Evolutionary conservation across 140 eudicot species (phyloP), one percentile per base, ranked within the genome.

Genomic region (Cichorium intybus): DNA sequence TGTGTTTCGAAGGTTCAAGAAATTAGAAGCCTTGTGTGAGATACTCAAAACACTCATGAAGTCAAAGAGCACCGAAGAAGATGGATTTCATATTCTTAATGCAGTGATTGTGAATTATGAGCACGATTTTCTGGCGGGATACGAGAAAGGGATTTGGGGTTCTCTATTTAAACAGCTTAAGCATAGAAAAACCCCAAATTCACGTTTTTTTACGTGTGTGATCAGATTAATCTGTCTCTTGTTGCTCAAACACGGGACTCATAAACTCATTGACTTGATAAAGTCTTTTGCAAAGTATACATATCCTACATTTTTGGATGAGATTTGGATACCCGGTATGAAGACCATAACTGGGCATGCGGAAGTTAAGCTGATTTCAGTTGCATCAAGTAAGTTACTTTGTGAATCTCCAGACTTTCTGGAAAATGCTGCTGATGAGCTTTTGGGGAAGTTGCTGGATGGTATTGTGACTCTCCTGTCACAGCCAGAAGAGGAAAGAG

Each of bases 71-170:
- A 82, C 95, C 24, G 97, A 84, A 28, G 96, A 87, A 37, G 95
- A 85, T 41, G 96, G 91, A 4, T 91, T 87, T 85, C 81, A 85
- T 77, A 87, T 91, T 80, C 87, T 90, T 21, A 91, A 91, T 73
- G 79, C 91, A 16, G 71, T 91, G 65, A 75, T 91, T 24, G 95
- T 87, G 60, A 87, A 91, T 75, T 91, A 87, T 71, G 87, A 87
- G 18, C 82, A 85, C 51, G 87, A 91, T 76, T 95, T 87, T 26
- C 60, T 91, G 43, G 79, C 72, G 4, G 81, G 82, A 23, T 80
- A 77, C 77, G 69, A 84, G 72, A 49, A 68, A 69, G 74, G 75
- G 20, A 85, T 91, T 24, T 83, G 96, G 95, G 72, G 71, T 54
- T 27, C 86, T 6, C 50, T 91, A 33, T 91, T 87, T 54, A 68